phyloP scores from a whole-genome alignment of 1,284 basidiomycete species.

The Cronartium ribicola region DNA sequence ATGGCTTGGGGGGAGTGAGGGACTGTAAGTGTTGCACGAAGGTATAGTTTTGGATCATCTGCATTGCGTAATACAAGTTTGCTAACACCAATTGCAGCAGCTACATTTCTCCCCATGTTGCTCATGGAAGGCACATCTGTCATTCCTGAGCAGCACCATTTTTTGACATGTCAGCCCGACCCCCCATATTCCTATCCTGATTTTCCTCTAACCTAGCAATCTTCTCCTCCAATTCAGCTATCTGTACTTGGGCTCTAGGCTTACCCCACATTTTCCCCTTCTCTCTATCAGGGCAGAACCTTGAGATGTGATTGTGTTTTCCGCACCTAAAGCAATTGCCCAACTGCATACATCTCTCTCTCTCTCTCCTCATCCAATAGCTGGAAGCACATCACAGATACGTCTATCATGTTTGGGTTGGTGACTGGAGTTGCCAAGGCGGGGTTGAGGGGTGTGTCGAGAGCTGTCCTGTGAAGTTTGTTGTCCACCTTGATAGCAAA shows the following conservation, averaged over 20 bases:
- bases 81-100: neutral
- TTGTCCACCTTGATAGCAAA: slow-evolving; percentile 7
- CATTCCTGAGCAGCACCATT: slow-evolving; percentile 5
- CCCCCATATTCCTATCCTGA: neutral
- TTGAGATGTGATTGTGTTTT: neutral
- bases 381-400: neutral
- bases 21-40: neutral
- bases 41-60: neutral
- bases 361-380: neutral
- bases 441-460: neutral
- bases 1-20: neutral
- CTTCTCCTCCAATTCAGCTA: neutral
- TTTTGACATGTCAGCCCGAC: neutral
- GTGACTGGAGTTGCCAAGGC: neutral
- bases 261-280: neutral
- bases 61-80: neutral
- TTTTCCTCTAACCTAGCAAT: neutral
- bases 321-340: neutral
- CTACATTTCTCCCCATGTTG: neutral
- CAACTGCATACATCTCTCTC: neutral
- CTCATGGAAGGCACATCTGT: slow-evolving; percentile 8
- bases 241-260: neutral
- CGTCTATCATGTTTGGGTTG: neutral
- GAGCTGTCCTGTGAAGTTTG: neutral
- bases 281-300: neutral